These are phyloP conservation scores for Cajanus cajan DNA, from an alignment of 306 rosid species.

Conservation along the genomic window DNA sequence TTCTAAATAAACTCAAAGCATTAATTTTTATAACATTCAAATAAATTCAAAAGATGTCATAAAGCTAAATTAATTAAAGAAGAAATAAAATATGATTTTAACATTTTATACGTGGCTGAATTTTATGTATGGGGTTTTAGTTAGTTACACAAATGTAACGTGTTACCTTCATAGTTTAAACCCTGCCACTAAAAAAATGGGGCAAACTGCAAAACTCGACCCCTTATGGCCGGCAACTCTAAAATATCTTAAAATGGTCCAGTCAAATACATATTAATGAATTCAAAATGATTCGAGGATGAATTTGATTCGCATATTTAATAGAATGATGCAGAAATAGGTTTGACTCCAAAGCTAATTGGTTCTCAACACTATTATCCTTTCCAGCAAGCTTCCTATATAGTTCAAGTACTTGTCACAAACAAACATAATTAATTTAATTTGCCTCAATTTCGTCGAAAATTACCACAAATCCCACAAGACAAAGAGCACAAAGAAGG, in stretches of 20 bases:
- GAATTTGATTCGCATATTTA: constrained; percentile 7
- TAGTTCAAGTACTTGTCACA: neutral
- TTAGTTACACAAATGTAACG: no score
- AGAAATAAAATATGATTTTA: no score
- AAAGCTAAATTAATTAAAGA: neutral
- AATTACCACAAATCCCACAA: neutral
- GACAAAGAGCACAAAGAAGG: neutral
- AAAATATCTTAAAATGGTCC: no score
- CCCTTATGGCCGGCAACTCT: neutral
- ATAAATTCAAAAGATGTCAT: no score
- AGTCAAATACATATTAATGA: neutral
- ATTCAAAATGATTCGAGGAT: neutral
- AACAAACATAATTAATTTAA: neutral
- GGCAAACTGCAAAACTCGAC: no score
- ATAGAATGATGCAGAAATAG: neutral
- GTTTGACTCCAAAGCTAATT: neutral
- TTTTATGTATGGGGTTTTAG: no score
- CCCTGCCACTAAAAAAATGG: no score
- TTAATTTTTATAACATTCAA: no score
- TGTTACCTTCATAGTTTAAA: no score
- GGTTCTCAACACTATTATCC: neutral
- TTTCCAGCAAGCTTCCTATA: neutral
- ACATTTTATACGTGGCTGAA: no score
- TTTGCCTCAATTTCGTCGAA: neutral
- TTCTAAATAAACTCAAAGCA: no score